Conservation (phyloP, 805 yeast species). For the Candida berthetii region DNA sequence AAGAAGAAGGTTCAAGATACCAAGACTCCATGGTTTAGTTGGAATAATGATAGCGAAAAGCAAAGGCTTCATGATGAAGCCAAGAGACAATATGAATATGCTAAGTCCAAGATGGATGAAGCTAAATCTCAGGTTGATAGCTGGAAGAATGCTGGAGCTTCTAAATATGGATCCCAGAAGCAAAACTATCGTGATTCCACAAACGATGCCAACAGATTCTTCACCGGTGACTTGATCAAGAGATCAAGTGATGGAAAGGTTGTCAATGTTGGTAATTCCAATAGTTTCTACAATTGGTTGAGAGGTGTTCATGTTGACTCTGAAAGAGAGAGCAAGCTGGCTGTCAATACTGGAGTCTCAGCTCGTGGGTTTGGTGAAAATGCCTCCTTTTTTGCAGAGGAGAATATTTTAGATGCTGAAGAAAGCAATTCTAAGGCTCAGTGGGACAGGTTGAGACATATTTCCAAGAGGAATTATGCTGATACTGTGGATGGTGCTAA, state of each 20-base stretch:
- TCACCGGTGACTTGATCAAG: not conserved
- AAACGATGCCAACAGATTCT: constrained; percentile 1
- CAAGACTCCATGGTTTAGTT: constrained; percentile 18
- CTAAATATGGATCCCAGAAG: constrained; percentile 7
- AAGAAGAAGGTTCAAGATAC: constrained; percentile 28
- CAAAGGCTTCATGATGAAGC: constrained; percentile 20
- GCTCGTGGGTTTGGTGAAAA: constrained; percentile 41
- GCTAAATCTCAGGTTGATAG: constrained; percentile 10
- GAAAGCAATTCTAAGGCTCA: constrained; percentile 35
- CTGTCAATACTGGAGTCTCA: constrained; percentile 26
- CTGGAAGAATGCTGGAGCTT: constrained; percentile 11
- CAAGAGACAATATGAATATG: constrained; percentile 15
- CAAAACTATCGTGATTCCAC: not conserved
- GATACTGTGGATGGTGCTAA: constrained; percentile 18
- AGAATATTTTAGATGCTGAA: constrained; percentile 40
- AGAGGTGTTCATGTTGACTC: constrained; percentile 18
- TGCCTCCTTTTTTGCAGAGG: constrained; percentile 35
- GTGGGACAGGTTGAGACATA: constrained; percentile 9
- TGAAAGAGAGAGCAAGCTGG: constrained; percentile 25
- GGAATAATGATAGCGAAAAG: constrained; percentile 15
- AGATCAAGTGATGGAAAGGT: not conserved
- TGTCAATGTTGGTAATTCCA: not conserved
- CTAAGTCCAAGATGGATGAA: constrained; percentile 14
- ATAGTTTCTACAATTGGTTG: constrained; percentile 19
- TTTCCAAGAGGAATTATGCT: constrained; percentile 19